phyloP scores from a whole-genome alignment of 2,329 filamentous ascomycete species.

The Emergomyces orientalis region DNA sequence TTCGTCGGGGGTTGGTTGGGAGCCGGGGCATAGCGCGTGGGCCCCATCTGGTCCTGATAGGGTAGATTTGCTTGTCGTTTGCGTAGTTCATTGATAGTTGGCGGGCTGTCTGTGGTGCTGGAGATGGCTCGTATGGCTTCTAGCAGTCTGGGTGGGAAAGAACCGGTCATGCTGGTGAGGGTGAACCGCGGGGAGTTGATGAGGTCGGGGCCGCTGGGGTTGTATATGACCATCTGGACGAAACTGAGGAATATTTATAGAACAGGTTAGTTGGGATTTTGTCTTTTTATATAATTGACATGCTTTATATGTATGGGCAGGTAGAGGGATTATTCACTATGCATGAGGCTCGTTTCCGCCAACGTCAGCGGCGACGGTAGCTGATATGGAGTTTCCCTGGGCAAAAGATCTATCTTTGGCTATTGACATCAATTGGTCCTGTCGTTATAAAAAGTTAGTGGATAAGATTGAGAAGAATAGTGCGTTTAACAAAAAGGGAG shows the following conservation, averaged over 20 bases:
- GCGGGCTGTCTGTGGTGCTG: constrained; percentile 21
- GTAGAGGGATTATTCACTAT: constrained; percentile 40
- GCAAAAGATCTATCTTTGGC: constrained; percentile 30
- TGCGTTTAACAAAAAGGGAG: not conserved
- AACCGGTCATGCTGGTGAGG: constrained; percentile 55
- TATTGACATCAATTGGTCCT: constrained; percentile 37
- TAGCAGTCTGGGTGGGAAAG: constrained; percentile 39
- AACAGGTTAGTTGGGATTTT: not conserved
- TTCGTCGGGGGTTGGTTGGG: constrained; percentile 50
- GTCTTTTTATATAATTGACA: not conserved
- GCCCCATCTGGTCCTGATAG: constrained; percentile 49
- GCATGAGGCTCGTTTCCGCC: constrained; percentile 44
- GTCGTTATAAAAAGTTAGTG: constrained; percentile 9
- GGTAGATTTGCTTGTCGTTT: constrained; percentile 35
- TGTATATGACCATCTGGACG: constrained; percentile 49
- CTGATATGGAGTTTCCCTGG: constrained; percentile 37
- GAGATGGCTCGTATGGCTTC: constrained; percentile 32
- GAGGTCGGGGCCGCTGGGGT: constrained; percentile 46
- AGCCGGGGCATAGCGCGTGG: constrained; percentile 53
- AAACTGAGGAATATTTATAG: constrained; percentile 38
- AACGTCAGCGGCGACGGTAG: constrained; percentile 35
- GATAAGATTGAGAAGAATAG: constrained; percentile 8
- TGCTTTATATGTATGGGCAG: not conserved
- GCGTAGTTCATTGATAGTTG: constrained; percentile 21
- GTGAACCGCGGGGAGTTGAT: constrained; percentile 56